phyloP scores from a whole-genome alignment of 495 filamentous ascomycete species.

The Aspergillus leporis region DNA sequence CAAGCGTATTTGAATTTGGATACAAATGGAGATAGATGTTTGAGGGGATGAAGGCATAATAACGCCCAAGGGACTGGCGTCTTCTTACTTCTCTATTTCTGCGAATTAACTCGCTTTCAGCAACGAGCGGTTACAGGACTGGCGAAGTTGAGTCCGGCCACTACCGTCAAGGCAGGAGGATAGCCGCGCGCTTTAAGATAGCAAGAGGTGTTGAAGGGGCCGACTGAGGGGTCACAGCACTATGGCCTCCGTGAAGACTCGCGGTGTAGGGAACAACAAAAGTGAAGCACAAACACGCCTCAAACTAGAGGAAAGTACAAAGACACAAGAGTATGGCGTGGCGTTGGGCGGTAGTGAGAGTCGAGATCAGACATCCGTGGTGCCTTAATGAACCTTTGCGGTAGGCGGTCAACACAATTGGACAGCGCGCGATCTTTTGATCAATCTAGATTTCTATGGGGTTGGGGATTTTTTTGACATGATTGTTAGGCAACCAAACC shows the following conservation, averaged over 20 bases:
- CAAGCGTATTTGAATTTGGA: not conserved
- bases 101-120: not conserved
- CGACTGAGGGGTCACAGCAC: slow-evolving; percentile 12
- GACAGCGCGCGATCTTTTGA: not conserved
- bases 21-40: not conserved
- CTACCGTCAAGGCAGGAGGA: slow-evolving; percentile 7
- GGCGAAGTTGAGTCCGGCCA: slow-evolving; percentile 11
- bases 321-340: slow-evolving; percentile 25
- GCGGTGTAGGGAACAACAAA: slow-evolving; percentile 1
- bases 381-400: slow-evolving; percentile 17
- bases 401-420: slow-evolving; percentile 35
- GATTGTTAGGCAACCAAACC: not conserved
- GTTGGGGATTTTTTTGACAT: not conserved
- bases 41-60: not conserved
- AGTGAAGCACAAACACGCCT: slow-evolving; percentile 9
- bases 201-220: not conserved
- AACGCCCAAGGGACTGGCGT: not conserved
- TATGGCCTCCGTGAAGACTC: not conserved
- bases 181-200: slow-evolving; percentile 3
- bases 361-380: slow-evolving; percentile 9
- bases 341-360: slow-evolving; percentile 34
- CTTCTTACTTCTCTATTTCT: not conserved
- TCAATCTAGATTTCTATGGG: slow-evolving; percentile 13
- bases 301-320: not conserved
- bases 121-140: slow-evolving; percentile 16